phyloP scores from a whole-genome alignment of 2,329 filamentous ascomycete genomes.

The Dothideomycetidae sp. region DNA sequence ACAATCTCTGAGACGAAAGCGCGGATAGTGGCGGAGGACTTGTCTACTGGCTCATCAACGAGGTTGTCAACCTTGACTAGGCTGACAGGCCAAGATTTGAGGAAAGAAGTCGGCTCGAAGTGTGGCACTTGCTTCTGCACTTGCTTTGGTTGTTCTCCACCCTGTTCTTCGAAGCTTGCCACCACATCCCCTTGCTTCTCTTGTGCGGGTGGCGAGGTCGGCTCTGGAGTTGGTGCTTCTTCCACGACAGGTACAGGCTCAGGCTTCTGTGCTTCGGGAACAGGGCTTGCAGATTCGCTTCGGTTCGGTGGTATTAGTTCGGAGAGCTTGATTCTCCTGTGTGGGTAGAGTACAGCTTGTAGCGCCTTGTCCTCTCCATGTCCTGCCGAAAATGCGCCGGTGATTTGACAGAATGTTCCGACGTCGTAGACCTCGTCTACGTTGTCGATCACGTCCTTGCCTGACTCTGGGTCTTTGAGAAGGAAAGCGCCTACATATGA shows the following conservation, averaged over 20 bases:
- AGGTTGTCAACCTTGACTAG: conserved; percentile 93
- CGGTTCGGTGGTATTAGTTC: conserved; percentile 56
- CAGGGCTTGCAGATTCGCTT: conserved; percentile 28
- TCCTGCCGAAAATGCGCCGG: conserved; percentile 75
- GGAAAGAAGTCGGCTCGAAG: conserved; percentile 80
- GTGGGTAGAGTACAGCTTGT: conserved; percentile 89
- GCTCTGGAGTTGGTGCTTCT: conserved; percentile 25
- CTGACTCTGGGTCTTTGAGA: conserved; percentile 89
- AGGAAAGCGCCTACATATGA: conserved; percentile 95
- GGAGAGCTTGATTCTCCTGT: conserved; percentile 83
- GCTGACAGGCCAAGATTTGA: conserved; percentile 83
- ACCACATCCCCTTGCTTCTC: conserved; percentile 88
- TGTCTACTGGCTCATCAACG: conserved; percentile 73
- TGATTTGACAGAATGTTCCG: conserved; percentile 95
- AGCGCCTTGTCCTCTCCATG: conserved; percentile 65
- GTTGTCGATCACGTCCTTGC: conserved; percentile 85
- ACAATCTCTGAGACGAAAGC: conserved; percentile 96
- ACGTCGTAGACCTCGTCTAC: conserved; percentile 87
- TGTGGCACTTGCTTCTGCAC: conserved; percentile 33
- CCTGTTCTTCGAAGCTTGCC: conserved; percentile 84
- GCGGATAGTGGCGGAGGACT: conserved; percentile 75
- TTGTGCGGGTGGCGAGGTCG: conserved; percentile 29
- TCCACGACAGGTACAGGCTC: conserved; percentile 6
- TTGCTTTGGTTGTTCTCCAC: conserved; percentile 41
- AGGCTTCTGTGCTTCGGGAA: conserved; percentile 39